These are phyloP conservation scores for Glonium stellatum DNA, from an alignment of 495 filamentous ascomycete species.

Conservation along the genomic window DNA sequence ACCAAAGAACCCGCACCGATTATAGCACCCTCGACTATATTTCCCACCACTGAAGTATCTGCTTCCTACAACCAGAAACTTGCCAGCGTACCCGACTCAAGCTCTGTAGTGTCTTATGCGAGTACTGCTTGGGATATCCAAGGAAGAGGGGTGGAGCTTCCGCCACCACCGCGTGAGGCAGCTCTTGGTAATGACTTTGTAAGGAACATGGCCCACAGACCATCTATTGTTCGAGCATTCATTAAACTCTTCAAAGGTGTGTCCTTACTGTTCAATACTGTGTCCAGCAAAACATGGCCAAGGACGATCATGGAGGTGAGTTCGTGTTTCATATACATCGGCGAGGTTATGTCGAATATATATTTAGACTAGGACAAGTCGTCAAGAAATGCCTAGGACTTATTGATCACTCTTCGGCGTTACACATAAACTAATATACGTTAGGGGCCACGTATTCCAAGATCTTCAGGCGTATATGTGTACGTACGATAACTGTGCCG, in stretches of 20 bases:
- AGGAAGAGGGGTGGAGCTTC: background rate
- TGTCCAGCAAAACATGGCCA: background rate
- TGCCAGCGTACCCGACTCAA: background rate
- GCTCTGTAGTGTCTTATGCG: slow-evolving; percentile 2
- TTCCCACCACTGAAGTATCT: background rate
- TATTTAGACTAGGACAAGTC: no score
- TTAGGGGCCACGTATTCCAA: background rate
- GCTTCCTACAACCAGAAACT: background rate
- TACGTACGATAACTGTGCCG: background rate
- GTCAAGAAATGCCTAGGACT: no score
- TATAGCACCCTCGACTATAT: background rate
- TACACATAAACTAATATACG: no score
- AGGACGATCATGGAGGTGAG: background rate
- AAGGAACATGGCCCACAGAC: no score
- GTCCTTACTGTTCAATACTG: background rate
- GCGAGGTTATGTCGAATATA: no score
- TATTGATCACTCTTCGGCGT: no score
- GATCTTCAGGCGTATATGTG: background rate
- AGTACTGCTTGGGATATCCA: background rate
- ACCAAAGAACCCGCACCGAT: background rate
- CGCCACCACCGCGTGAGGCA: background rate
- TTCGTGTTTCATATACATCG: no score
- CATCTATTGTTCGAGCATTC: no score
- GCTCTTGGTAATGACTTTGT: background rate
- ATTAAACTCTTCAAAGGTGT: no score